Evolutionary conservation across 2,329 filamentous ascomycete species (phyloP).

Genomic region (Penicillium corylophilum): DNA sequence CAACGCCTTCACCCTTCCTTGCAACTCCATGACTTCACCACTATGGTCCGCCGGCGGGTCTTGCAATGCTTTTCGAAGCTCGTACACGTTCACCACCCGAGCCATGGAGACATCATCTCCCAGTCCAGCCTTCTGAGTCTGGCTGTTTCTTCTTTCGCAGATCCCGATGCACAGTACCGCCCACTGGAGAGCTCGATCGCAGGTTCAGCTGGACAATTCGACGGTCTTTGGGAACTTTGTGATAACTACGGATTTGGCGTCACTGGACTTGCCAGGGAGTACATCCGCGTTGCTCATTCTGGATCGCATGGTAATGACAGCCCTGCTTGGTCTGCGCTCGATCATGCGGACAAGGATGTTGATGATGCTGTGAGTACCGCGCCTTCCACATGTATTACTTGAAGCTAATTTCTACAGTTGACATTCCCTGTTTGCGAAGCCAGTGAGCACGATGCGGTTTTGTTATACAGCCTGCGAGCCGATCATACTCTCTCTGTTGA

Average conservation of each 20-base stretch:
- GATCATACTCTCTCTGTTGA: constrained; percentile 59
- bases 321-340: constrained; percentile 39
- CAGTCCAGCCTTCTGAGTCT: constrained; percentile 90
- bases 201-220: constrained; percentile 83
- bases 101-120: constrained; percentile 78
- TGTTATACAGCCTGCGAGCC: constrained; percentile 64
- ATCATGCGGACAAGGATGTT: constrained; percentile 39
- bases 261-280: constrained; percentile 77
- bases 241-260: constrained; percentile 96
- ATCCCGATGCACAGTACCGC: constrained; percentile 73
- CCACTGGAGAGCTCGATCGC: constrained; percentile 90
- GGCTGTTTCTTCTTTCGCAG: constrained; percentile 87
- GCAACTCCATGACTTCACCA: constrained; percentile 83
- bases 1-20: constrained; percentile 81
- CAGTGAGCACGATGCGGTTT: constrained; percentile 83
- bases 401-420: constrained; percentile 33
- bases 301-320: constrained; percentile 66
- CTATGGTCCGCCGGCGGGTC: constrained; percentile 90
- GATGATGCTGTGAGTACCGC: constrained; percentile 42
- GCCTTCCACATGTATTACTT: neutral
- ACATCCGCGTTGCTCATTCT: constrained; percentile 67
- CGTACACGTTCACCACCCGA: constrained; percentile 80
- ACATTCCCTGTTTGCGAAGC: constrained; percentile 72
- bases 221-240: constrained; percentile 90
- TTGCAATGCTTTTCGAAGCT: constrained; percentile 93